These are phyloP conservation scores for Hyphodiscus hymeniophilus DNA, from an alignment of 495 filamentous ascomycete genomes.

Conservation along the genomic window DNA sequence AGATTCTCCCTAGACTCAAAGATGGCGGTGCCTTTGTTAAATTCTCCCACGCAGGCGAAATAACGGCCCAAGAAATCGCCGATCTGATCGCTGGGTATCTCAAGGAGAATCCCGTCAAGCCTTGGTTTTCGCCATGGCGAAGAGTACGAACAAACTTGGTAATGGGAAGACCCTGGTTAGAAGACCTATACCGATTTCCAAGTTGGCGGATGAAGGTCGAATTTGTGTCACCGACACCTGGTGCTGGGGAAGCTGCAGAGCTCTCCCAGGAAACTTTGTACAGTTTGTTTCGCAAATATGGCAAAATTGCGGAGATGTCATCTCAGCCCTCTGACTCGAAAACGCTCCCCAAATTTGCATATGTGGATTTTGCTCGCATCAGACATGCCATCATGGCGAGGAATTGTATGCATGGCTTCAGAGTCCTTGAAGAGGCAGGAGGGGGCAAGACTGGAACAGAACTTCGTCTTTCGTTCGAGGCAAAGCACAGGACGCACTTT, in stretches of 20 bases:
- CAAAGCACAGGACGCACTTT: constrained; percentile 63
- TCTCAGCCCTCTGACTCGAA: constrained; percentile 78
- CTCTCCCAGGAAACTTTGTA: constrained; percentile 85
- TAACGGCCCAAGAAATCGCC: constrained; percentile 52
- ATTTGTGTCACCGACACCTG: constrained; percentile 63
- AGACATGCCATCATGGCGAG: constrained; percentile 70
- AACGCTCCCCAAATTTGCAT: constrained; percentile 67
- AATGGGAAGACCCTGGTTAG: constrained; percentile 82
- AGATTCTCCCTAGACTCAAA: constrained; percentile 73
- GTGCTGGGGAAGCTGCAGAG: constrained; percentile 53
- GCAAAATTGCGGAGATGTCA: constrained; percentile 75
- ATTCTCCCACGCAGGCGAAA: constrained; percentile 52
- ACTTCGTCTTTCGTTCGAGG: constrained; percentile 74
- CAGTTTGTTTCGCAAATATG: constrained; percentile 80
- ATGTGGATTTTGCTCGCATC: constrained; percentile 61
- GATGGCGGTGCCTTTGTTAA: constrained; percentile 95
- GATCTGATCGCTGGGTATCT: constrained; percentile 38
- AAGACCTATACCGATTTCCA: constrained; percentile 82
- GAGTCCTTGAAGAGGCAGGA: constrained; percentile 50
- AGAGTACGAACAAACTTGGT: constrained; percentile 62
- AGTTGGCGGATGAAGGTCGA: constrained; percentile 69
- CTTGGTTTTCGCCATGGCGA: constrained; percentile 84
- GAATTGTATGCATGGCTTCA: constrained; percentile 87
- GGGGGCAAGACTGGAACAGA: constrained; percentile 68
- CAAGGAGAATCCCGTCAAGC: constrained; percentile 61